A percentile compares a stretch with the other conserved stretches of the same genome.
These are phyloP conservation scores for Batkoa obscura DNA, from an alignment of 371 early-diverging fungal genomes.

Conservation along the genomic window DNA sequence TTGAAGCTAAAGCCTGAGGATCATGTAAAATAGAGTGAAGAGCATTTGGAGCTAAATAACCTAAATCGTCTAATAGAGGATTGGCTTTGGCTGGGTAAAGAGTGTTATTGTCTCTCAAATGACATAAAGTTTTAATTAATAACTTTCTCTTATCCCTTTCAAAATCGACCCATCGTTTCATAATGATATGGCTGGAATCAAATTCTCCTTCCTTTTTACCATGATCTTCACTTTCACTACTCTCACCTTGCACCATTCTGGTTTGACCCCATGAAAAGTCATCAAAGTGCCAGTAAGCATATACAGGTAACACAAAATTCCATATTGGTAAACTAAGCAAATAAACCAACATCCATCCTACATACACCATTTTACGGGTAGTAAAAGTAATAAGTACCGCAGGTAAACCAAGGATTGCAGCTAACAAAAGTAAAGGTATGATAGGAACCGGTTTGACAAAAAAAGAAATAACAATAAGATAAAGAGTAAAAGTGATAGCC, in stretches of 20 bases:
- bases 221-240: constrained; percentile 17
- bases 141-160: constrained; percentile 18
- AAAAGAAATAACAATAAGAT: constrained; percentile 48
- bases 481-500: constrained; percentile 82
- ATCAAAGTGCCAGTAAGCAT: constrained; percentile 99
- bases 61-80: neutral
- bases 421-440: constrained; percentile 60
- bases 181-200: constrained; percentile 32
- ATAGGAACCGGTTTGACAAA: constrained; percentile 32
- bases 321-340: constrained; percentile 89
- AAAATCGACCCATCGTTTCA: constrained; percentile 52
- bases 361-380: constrained; percentile 71
- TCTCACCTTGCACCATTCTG: constrained; percentile 58
- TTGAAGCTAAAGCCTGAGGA: neutral
- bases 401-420: constrained; percentile 76
- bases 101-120: neutral
- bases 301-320: constrained; percentile 92
- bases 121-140: constrained; percentile 11
- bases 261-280: constrained; percentile 99
- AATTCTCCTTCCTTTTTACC: constrained; percentile 36
- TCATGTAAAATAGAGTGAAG: neutral
- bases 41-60: neutral
- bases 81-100: neutral
- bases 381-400: constrained; percentile 86
- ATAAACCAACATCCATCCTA: constrained; percentile 94